phyloP scores from a whole-genome alignment of 371 early-diverging fungal genomes.

The Lichtheimia ramosa region DNA sequence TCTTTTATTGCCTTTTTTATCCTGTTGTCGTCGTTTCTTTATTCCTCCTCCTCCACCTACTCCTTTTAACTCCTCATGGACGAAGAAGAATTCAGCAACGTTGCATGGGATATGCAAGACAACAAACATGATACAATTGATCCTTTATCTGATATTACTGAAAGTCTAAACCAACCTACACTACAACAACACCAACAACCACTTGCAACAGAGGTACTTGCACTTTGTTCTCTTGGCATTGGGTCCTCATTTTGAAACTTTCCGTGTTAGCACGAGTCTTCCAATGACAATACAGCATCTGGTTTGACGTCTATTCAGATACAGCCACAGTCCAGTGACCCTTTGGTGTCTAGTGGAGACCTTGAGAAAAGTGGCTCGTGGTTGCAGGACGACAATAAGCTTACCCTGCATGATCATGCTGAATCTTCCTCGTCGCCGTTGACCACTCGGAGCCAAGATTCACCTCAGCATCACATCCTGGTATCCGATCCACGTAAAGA shows the following conservation, averaged over 20 bases:
- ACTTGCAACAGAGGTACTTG: neutral
- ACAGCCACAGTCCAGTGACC: neutral
- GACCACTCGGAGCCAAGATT: slow-evolving; percentile 3
- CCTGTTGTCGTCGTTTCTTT: neutral
- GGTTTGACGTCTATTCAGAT: neutral
- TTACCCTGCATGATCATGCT: neutral
- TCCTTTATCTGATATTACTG: slow-evolving; percentile 14
- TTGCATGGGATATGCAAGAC: slow-evolving; percentile 36
- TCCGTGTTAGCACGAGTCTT: neutral
- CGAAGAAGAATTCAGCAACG: slow-evolving; percentile 32
- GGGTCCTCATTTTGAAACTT: neutral
- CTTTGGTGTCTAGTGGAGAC: no score
- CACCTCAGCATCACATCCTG: slow-evolving; percentile 21
- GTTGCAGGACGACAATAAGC: neutral
- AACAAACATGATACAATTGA: slow-evolving; percentile 9
- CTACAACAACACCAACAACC: neutral
- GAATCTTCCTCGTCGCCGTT: slow-evolving; percentile 1
- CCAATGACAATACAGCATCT: neutral
- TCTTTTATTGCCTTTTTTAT: no score
- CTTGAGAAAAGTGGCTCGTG: no score
- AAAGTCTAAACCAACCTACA: slow-evolving; percentile 5
- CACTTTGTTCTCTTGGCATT: neutral
- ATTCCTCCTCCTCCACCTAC: neutral
- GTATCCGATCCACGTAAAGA: slow-evolving; percentile 85
- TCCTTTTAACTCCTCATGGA: neutral